These are phyloP conservation scores for Amaranthus cruentus DNA, from an alignment of 148 eudicot species.

Conservation along the genomic window DNA sequence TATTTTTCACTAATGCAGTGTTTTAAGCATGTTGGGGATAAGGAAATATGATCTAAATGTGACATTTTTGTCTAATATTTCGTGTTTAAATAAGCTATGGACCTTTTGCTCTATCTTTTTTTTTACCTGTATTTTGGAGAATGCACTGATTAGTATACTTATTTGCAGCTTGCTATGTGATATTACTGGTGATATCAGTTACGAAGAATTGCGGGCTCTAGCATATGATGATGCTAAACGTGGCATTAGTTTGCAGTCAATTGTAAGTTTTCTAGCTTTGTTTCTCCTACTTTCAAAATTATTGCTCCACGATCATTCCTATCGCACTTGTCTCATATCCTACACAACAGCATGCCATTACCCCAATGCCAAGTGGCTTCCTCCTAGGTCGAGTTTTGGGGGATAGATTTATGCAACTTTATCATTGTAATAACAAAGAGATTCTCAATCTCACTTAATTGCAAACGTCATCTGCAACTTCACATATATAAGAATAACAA, in stretches of 20 bases:
- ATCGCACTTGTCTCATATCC: not conserved
- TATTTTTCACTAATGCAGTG: not conserved
- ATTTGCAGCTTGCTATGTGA: conserved; percentile 82
- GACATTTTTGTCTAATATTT: not conserved
- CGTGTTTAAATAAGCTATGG: not conserved
- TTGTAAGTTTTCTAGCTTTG: conserved; percentile 45
- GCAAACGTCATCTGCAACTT: too few species aligned
- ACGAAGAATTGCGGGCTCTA: conserved; percentile 75
- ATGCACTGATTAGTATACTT: not conserved
- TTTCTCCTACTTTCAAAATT: not conserved
- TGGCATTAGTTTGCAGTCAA: conserved; percentile 66
- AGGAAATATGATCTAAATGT: not conserved
- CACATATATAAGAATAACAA: too few species aligned
- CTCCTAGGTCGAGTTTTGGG: too few species aligned
- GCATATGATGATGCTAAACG: conserved; percentile 86
- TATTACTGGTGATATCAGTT: conserved; percentile 78
- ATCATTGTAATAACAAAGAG: too few species aligned
- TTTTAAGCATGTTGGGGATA: not conserved
- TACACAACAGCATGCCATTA: too few species aligned
- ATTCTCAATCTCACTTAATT: too few species aligned
- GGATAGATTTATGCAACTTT: too few species aligned
- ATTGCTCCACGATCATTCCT: not conserved
- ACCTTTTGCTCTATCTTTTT: not conserved
- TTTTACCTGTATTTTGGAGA: not conserved
- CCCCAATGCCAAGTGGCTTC: too few species aligned